Evolutionary conservation across 371 early-diverging fungal species (phyloP), one percentile per base, ranked within the genome.

Genomic region (Mucor lusitanicus): DNA sequence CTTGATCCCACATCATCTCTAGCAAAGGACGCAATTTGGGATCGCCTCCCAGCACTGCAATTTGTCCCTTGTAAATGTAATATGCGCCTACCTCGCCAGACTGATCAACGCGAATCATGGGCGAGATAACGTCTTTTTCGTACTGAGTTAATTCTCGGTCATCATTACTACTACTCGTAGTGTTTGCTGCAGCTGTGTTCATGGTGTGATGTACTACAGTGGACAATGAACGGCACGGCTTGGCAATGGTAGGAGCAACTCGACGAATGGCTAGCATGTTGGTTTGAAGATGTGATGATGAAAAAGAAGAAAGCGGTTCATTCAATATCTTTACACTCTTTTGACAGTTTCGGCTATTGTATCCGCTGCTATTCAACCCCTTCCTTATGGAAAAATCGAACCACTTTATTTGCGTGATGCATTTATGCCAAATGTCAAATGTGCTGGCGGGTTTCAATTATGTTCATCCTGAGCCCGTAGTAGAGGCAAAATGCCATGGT

Each of bases 31-130:
- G 82, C 42, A 94, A 72, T 55, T 87, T 82, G 42, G 90, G 85
- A 68, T 95, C 89, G 15, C 83, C 78, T 37, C 92, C 88, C 13
- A 98, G 82, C 1, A 97, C 91, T 15, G 92, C 91, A 71, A 92
- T 83, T 73, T 98, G 98, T 12, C 98, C 99, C 71, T 88, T 88
- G 86, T 98, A 98, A 69, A 98, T 98, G 62, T 85, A 92, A 68
- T 95, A 93, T 28, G 99, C 99, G 2, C 96, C 97, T 7, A 96
- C 88, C 78, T 98, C 99, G 30, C 99, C 99, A 2, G 99, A 97
- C 59, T 97, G 97, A 76, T 98, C 94, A 25, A 98, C 93, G 19
- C 98, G 91, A 54, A 98, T 86, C 90, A 97, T 94, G 27, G 82
- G 85, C 58, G 68, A 74, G 19, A 83, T 44, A 8, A 73, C 17